Base-by-base conservation (phyloP, 495 filamentous ascomycete genomes). In the Cercophora sp. region DNA sequence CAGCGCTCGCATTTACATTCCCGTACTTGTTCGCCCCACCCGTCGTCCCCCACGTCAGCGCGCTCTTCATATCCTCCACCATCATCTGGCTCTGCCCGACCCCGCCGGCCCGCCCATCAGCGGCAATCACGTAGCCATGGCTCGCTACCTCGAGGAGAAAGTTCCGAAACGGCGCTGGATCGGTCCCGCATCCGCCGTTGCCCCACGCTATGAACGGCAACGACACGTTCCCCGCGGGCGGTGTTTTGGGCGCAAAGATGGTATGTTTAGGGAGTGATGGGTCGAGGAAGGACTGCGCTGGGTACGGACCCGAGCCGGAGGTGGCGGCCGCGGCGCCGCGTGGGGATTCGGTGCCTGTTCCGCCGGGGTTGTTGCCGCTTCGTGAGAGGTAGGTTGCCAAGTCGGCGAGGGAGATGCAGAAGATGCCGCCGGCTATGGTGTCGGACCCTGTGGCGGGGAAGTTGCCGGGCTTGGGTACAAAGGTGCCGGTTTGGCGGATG, bases 111-210 rank as follows among this genome's bases (percentile, higher is more conserved):
- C 32, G 11, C 11, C 56, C 56, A 29, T 48, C 47, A 20, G 63
- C 62, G 27, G 67, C 65, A 24, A 62, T 62, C 16, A 70, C 46
- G 44, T 64, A 58, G 11, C 66, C 65, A 52, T 68, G 56, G 34
- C 56, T 57, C 39, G 62, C 62, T 11, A 65, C 39, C 32, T 68
- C 40, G 32, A 51, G 40, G 23, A 70, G 55, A 25, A 64, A 48
- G 23, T 55, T 51, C 16, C 36, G 24, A 16, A 58, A 35, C 13
- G 45, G n/a, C 2, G 47, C 46, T 19, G 57, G 56, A 29, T 61
- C 50, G n/a, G 58, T 56, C 15, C 29, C 43, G 57, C 66, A 69
- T 26, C 58, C 66, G 34, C 66, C 66, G 53, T 69, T 64, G 39
- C 61, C 63, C 58, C 58, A 69, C 10, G 69, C 51, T 43, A 70